Conservation (phyloP, 345 rosid species). For the Abelmoschus esculentus region DNA sequence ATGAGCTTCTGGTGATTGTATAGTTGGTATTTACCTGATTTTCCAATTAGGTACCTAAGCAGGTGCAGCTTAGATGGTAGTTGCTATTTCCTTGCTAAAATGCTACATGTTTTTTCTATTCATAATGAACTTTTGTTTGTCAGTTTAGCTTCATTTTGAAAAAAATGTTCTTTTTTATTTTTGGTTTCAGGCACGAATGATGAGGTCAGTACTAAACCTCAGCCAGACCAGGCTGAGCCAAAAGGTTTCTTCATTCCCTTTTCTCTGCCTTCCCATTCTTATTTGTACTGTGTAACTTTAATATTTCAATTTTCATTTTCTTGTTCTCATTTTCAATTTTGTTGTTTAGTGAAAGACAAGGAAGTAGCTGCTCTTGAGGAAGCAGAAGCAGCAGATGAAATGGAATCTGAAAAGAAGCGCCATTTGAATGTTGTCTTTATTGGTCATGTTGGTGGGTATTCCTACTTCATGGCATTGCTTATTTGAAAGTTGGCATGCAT, state of each 20-base stretch:
- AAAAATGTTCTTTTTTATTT: neutral
- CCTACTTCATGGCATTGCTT: neutral
- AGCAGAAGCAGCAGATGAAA: slow-evolving; percentile 32
- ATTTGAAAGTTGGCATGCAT: slow-evolving; percentile 1
- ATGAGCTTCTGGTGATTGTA: neutral
- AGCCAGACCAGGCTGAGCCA: slow-evolving; percentile 30
- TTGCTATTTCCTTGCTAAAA: neutral
- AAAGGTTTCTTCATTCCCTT: slow-evolving; percentile 33
- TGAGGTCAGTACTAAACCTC: slow-evolving; percentile 18
- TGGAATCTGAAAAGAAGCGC: slow-evolving; percentile 51
- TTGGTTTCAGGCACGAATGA: slow-evolving; percentile 40
- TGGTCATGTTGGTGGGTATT: slow-evolving; percentile 86
- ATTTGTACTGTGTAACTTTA: neutral
- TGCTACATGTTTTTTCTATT: neutral
- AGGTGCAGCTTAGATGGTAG: neutral
- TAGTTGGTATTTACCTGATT: neutral
- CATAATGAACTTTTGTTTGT: neutral
- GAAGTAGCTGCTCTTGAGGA: slow-evolving; percentile 40
- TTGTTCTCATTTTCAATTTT: neutral
- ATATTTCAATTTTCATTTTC: slow-evolving; percentile 1
- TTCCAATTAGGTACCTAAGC: neutral
- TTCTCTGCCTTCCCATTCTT: neutral
- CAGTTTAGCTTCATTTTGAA: neutral
- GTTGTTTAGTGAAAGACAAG: slow-evolving; percentile 41
- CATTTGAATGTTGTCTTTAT: slow-evolving; percentile 85